Base-by-base conservation (phyloP, 2,329 filamentous ascomycete genomes). In the Calonectria pseudoturangicola region DNA sequence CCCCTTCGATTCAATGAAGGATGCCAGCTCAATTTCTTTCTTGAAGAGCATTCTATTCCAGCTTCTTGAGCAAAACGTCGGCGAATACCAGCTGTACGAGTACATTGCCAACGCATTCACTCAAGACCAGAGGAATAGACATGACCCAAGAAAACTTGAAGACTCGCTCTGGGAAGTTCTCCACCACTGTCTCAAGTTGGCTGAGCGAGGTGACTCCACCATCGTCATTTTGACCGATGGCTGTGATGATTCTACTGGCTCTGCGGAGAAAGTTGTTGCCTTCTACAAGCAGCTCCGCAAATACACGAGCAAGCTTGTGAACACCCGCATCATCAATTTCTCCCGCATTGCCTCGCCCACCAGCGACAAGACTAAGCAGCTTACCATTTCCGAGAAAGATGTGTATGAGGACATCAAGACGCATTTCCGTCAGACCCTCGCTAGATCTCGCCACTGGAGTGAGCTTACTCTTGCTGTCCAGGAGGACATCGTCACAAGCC, bases 41-140 rank as follows among this genome's bases (percentile, higher is more conserved):
- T 76, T 85, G 41, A 85, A 85, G 74, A 83, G 79, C 18, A 68
- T 86, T 15, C 79, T 85, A 4, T 83, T 79, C 58, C 84, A 85
- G 58, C 80, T 86, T 0, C 80, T 86, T 0, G 83, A 85, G 58
- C 81, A 81, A 18, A 85, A 81, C 15, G 83, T 85, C 9, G 84
- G 84, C 6, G 82, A 86, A 16, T 79, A 83, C 7, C 66, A 74
- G 7, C 78, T 86, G 0, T 85, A 82, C 54, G 78, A 82, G 33
- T 80, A 81, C 7, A 75, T 86, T 0, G 76, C 77, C 0, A 66
- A 73, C 3, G 76, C 81, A 0, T 82, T 83, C 6, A 76, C 79
- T 5, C 67, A 75, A 2, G 79, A 80, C 36, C 69, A 75, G 3
- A 74, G 77, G 36, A 74, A 76, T 3, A 60, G 25, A 21, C 73